Evolutionary conservation across 2,329 filamentous ascomycete species (phyloP).

Genomic region (Chrysoporthe deuterocubensis): DNA sequence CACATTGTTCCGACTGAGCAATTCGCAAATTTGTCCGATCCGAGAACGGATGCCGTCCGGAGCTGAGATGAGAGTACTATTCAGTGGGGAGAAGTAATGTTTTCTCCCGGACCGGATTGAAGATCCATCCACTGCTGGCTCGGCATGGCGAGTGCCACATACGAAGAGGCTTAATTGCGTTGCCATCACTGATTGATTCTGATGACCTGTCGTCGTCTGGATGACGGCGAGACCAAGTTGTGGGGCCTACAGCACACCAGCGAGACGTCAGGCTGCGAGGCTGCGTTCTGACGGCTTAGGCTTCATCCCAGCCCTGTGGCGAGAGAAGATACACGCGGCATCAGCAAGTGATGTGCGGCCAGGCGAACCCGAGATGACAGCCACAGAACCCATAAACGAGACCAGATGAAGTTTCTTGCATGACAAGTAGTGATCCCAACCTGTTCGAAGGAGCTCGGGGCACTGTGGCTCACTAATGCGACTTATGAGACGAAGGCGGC

Average conservation of each 20-base stretch:
- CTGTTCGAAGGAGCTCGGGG: not conserved
- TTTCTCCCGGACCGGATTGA: constrained; percentile 16
- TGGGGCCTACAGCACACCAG: not conserved
- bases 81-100: constrained; percentile 7
- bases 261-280: not conserved
- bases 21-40: not conserved
- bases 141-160: constrained; percentile 3
- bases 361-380: not conserved
- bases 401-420: constrained; percentile 18
- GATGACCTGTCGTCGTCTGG: not conserved
- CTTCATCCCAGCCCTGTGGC: not conserved
- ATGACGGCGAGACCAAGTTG: not conserved
- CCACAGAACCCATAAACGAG: constrained; percentile 17
- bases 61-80: not conserved
- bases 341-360: constrained; percentile 8
- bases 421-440: constrained; percentile 8
- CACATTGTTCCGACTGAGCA: not conserved
- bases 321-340: not conserved
- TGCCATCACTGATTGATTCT: not conserved
- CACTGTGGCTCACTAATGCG: not conserved
- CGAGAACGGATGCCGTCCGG: not conserved
- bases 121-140: constrained; percentile 18
- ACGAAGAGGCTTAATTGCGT: not conserved
- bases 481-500: constrained; percentile 8
- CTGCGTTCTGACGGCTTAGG: not conserved